Evolutionary conservation across 1,139 yeast species (phyloP), one percentile per base, ranked within the genome.

Genomic region (Diutina catenulata): DNA sequence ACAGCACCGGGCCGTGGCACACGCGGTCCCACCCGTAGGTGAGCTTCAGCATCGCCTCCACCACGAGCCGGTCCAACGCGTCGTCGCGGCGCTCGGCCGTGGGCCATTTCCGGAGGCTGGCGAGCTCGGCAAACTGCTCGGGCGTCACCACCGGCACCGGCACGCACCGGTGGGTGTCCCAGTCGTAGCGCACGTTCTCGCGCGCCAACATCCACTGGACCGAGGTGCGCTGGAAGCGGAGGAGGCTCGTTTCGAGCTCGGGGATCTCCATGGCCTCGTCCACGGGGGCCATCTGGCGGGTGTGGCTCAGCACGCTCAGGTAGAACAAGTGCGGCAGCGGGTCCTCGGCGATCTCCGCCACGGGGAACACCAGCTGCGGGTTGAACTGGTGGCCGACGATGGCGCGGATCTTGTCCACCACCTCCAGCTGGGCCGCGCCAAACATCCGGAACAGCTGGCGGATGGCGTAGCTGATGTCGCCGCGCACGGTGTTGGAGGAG

Each of bases 181-280:
- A 47, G 39, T 64, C 57, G 40, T 71, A 63, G 5, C 42, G 39
- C n/a, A 67, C 69, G 24, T 78, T 72, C 50, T 83, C 94, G 43
- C 65, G 67, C 0, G 57, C 45, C 5, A 83, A 52, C 45, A 80
- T 59, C 94, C 94, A 83, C 20, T 63, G 53, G 0, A 83, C 70
- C 0, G 91, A 68, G 38, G 70, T 73, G 5, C 66, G 59, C 49
- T 83, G 94, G 45, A 78, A 83, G 5, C 63, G 62, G 18, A 79
- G 52, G 10, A 78, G 55, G 5, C 59, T 57, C 0, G 79, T 65
- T 21, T 62, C 67, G 14, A 78, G 53, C 31, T 68, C 75, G 0
- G 76, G 70, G n/a, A 68, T 49, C 23, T 62, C 64, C 41, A 60
- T 54, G 3, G 48, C 45, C 3, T 45, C 45, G 2, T 44, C 45